Conservation (phyloP, 202 grass and related monocot species). For the Digitaria exilis region DNA sequence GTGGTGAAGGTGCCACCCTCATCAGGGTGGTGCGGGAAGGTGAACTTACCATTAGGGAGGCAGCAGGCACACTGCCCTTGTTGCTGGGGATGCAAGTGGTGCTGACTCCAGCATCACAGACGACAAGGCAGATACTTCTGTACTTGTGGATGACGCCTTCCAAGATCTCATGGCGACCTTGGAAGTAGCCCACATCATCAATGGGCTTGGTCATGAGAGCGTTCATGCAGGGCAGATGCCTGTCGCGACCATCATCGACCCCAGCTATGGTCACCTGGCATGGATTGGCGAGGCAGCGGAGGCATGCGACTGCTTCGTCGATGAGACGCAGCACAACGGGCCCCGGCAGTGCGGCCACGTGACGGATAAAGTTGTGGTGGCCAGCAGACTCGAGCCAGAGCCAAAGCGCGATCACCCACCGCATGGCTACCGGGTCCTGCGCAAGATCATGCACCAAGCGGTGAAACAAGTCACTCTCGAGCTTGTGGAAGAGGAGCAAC, state of each 20-base stretch:
- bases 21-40: not conserved
- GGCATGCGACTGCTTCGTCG: conserved; percentile 55
- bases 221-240: conserved; percentile 49
- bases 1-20: not conserved
- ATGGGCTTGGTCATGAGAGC: conserved; percentile 43
- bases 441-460: conserved; percentile 57
- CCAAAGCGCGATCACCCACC: conserved; percentile 72
- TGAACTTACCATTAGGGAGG: not conserved
- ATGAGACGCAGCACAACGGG: conserved; percentile 54
- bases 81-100: not conserved
- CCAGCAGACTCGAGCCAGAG: conserved; percentile 61
- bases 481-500: conserved; percentile 57
- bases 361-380: conserved; percentile 54
- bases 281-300: conserved; percentile 38
- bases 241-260: not conserved
- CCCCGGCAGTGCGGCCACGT: conserved; percentile 32
- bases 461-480: conserved; percentile 54
- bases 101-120: conserved; percentile 15
- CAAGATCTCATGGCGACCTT: conserved; percentile 29
- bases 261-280: too few relatives aligned
- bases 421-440: conserved; percentile 40
- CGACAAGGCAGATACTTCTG: conserved; percentile 49
- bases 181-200: conserved; percentile 47
- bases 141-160: conserved; percentile 24
- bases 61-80: not conserved